A percentile compares a stretch with the other conserved stretches of the same genome.
phyloP scores from a whole-genome alignment of 371 early-diverging fungal species.

The Mucor piriformis region DNA sequence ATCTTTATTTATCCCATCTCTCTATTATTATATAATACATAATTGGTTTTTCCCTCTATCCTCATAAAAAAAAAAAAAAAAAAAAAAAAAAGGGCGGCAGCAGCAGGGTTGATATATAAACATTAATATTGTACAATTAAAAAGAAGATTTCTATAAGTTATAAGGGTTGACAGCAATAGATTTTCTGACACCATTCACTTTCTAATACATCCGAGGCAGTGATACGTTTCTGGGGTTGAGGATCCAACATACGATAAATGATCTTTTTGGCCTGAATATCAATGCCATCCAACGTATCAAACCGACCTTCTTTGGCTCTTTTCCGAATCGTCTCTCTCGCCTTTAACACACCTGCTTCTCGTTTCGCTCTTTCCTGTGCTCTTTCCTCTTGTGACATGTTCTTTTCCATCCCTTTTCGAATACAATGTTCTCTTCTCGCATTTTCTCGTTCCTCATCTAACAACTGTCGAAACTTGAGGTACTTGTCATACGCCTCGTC shows the following conservation, averaged over 20 bases:
- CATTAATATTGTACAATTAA: background rate
- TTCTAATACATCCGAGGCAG: constrained; percentile 48
- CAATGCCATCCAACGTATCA: constrained; percentile 51
- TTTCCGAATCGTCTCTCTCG: constrained; percentile 39
- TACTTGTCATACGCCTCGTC: constrained; percentile 43
- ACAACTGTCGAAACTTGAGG: constrained; percentile 38
- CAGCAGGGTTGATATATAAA: too few species aligned
- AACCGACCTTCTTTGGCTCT: constrained; percentile 40
- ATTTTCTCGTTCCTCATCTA: constrained; percentile 45
- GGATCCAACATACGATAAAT: constrained; percentile 68
- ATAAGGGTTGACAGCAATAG: constrained; percentile 33
- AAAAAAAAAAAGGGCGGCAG: background rate
- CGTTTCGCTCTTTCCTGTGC: constrained; percentile 19
- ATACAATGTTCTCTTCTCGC: constrained; percentile 19
- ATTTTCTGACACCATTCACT: constrained; percentile 60
- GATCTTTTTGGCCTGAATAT: constrained; percentile 45
- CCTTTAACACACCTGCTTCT: constrained; percentile 31
- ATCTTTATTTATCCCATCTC: background rate
- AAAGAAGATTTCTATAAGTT: too few species aligned
- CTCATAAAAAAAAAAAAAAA: too few species aligned
- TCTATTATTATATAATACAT: background rate
- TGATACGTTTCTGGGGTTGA: constrained; percentile 58
- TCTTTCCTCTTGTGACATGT: constrained; percentile 18
- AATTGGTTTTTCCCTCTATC: background rate
- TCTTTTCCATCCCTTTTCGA: constrained; percentile 13